Evolutionary conservation across 148 eudicot species (phyloP), one percentile per base, ranked within the genome.

Genomic region (Pharnaceum exiguum): DNA sequence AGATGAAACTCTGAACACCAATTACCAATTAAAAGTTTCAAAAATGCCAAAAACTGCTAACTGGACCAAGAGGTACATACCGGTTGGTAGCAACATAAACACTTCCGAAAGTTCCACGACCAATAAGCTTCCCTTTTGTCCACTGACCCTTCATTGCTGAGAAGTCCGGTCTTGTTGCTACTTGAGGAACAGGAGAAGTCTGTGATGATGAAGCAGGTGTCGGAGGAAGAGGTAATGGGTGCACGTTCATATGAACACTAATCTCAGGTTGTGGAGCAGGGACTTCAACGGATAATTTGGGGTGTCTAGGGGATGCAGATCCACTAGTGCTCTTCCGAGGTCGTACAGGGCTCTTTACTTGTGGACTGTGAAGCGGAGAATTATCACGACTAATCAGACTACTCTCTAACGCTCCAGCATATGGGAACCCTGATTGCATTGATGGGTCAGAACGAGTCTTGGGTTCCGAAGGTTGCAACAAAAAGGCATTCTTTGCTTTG

Each of bases 21-120:
- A 12, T 35, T 35, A 6, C n/a, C n/a, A 55, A 40, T 12, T 23
- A 49, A 2, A 62, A 48, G 1, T 6, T 30, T 5, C 5, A 40
- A 44, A 55, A 57, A 63, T 6, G 38, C 8, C 15, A 23, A 49
- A 40, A 12, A 56, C n/a, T 43, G 36, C 6, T 42, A 48, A 6
- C 19, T 13, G 7, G 18, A 30, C 10, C 2, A 46, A 36, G 6
- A 63, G 30, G 54, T 40, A 17, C 55, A 58, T 53, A 90, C 97
- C 81, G 73, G 73, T 91, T 86, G 43, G 90, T 83, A 62, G 86
- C 99, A 50, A 71, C 85, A 48, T 79, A 93, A 19, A 93, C 99
- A 71, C 85, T 85, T 69, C 99, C 99, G 75, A 88, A 93, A 5
- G 99, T 83, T 23, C 99, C 99, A 46, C 95, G 83, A 18, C 99